These are phyloP conservation scores for Trichomonas gallinae DNA, from an alignment of 208 protist genomes.

Conservation along the genomic window DNA sequence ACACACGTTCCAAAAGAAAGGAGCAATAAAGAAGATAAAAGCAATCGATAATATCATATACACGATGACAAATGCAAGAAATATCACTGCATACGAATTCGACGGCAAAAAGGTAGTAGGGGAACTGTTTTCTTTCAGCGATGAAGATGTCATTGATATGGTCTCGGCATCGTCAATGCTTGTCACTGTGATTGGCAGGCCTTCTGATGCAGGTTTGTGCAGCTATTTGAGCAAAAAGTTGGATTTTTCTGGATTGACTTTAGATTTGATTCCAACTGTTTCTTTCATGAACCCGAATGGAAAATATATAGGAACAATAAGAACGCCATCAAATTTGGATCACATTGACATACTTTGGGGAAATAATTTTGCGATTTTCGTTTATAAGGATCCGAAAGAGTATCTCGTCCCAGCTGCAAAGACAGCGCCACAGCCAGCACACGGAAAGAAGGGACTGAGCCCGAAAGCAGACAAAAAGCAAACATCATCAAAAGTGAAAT, in stretches of 20 bases:
- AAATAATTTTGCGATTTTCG: not conserved
- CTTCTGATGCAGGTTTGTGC: not conserved
- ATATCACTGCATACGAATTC: not conserved
- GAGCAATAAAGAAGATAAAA: not conserved
- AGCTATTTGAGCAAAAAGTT: not conserved
- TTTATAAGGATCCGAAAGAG: not conserved
- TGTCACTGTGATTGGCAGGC: not conserved
- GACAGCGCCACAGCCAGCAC: not conserved
- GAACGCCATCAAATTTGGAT: not conserved
- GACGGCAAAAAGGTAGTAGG: not conserved
- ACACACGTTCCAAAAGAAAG: not conserved
- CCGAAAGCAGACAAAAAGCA: not conserved
- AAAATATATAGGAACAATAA: not conserved
- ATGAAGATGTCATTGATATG: not conserved
- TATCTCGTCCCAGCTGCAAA: not conserved
- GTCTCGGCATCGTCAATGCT: not conserved
- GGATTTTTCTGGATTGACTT: not conserved
- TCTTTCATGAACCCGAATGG: not conserved
- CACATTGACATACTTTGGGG: not conserved
- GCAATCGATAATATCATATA: not conserved
- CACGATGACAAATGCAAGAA: not conserved
- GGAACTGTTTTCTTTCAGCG: not conserved
- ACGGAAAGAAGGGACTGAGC: not conserved
- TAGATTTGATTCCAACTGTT: not conserved
- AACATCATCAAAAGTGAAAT: not conserved